Base-by-base conservation (phyloP, 805 yeast genomes). In the Schwanniomyces vanrijiae region DNA sequence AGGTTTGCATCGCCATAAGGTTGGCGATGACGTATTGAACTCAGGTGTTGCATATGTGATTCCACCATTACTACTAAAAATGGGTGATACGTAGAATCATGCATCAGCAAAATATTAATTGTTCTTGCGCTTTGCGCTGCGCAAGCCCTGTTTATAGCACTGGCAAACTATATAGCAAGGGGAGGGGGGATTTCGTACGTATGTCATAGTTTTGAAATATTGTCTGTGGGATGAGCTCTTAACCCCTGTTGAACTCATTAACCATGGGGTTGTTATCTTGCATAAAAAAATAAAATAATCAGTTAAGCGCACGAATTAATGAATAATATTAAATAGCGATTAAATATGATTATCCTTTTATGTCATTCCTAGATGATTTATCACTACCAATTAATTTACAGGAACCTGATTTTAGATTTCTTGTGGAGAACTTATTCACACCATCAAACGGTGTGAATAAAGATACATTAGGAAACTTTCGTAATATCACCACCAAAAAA, bases 361-460 rank as follows among this genome's bases (percentile, higher is more conserved):
- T 54, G 55, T 48, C 55, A 14, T 55, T 49, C 42, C 50, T 59
- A 10, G 61, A 58, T 13, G 34, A 52, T 42, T 49, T 58, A 2
- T 44, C 51, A 9, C 41, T 42, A 6, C 78, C 80, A 0, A 43
- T 31, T 9, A 78, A 76, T 49, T 62, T 64, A 0, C 65, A 65
- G 4, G 65, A 70, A 7, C 82, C 81, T 1, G 57, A 60, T 5
- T 79, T 75, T 54, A 52, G 59, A 19, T 64, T 69, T 26, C 50
- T 80, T 5, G 76, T 77, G 0, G 59, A 62, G 6, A 70, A 71
- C 26, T 58, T 80, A 13, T 71, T 79, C 51, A 55, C 62, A 11
- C 77, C 77, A 14, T 55, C 79, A 19, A 67, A 65, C 44, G 63
- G 59, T 6, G 69, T 69, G 10, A 53, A 54, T 14, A 60, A 55